Percentiles rank a stretch among this genome's conserved stretches.
phyloP scores from a whole-genome alignment of 2,329 filamentous ascomycete genomes.

The Pseudovirgaria hyperparasitica region DNA sequence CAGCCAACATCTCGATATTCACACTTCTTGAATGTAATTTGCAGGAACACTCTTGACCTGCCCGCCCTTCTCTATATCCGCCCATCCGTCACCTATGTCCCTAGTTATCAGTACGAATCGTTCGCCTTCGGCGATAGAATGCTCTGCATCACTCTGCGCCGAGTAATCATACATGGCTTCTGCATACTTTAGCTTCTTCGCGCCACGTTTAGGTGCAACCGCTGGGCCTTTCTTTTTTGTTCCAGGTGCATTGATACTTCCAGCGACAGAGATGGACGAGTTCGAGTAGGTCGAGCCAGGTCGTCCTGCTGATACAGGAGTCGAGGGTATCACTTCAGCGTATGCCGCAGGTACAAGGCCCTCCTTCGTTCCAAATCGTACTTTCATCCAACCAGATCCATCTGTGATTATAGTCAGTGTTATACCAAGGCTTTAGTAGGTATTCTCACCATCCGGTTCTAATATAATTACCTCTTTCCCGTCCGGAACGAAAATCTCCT shows the following conservation, averaged over 20 bases:
- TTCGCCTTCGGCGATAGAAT: conserved; percentile 84
- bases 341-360: conserved; percentile 84
- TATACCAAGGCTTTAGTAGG: too few relatives aligned
- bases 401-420: conserved; percentile 42
- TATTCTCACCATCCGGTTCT: conserved; percentile 70
- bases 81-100: conserved; percentile 90
- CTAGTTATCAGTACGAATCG: conserved; percentile 79
- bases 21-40: conserved; percentile 76
- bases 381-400: conserved; percentile 81
- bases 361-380: conserved; percentile 61
- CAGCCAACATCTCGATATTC: conserved; percentile 1
- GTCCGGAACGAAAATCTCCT: conserved; percentile 69
- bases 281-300: conserved; percentile 55
- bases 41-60: conserved; percentile 81
- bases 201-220: conserved; percentile 79
- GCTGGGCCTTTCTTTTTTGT: conserved; percentile 80
- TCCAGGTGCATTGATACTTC: conserved; percentile 30
- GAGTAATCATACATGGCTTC: conserved; percentile 88
- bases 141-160: conserved; percentile 74
- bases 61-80: conserved; percentile 87
- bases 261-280: conserved; percentile 61
- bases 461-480: conserved; percentile 66
- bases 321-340: conserved; percentile 49
- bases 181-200: conserved; percentile 88
- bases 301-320: conserved; percentile 21